A percentile compares a stretch with the other conserved stretches of the same genome.
Evolutionary conservation across 2,329 filamentous ascomycete species (phyloP).

Genomic region (Stemphylium vesicarium): DNA sequence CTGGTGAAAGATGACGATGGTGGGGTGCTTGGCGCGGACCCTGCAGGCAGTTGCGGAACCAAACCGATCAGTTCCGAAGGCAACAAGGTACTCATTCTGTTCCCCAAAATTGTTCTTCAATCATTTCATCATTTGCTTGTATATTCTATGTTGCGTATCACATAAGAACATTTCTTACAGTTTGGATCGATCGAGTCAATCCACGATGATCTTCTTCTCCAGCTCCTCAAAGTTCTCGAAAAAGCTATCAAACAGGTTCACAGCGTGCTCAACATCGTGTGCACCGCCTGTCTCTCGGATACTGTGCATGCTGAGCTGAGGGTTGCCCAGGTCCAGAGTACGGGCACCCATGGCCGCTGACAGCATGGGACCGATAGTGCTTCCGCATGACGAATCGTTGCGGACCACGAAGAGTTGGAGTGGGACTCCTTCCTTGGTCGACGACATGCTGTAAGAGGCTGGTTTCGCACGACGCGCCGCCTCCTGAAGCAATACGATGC

Average conservation of each 20-base stretch:
- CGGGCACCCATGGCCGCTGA: slow-evolving; percentile 84
- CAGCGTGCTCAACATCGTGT: slow-evolving; percentile 84
- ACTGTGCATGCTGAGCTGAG: slow-evolving; percentile 95
- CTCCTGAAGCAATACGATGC: slow-evolving; percentile 91
- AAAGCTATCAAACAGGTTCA: slow-evolving; percentile 86
- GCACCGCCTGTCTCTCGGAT: slow-evolving; percentile 92
- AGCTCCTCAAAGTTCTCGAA: slow-evolving; percentile 83
- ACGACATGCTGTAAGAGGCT: slow-evolving; percentile 50
- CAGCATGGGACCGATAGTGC: slow-evolving; percentile 97
- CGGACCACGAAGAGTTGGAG: slow-evolving; percentile 95
- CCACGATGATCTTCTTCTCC: slow-evolving; percentile 82
- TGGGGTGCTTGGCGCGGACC: slow-evolving; percentile 40
- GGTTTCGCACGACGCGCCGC: slow-evolving; percentile 69
- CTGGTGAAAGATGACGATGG: slow-evolving; percentile 21
- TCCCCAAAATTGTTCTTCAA: neutral
- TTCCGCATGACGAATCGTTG: slow-evolving; percentile 93
- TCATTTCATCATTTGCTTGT: slow-evolving; percentile 4
- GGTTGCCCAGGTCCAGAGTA: slow-evolving; percentile 91
- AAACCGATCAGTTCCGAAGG: slow-evolving; percentile 10
- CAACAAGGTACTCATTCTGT: slow-evolving; percentile 1
- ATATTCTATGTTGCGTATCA: slow-evolving; percentile 5
- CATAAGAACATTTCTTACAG: slow-evolving; percentile 16
- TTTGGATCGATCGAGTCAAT: slow-evolving; percentile 58
- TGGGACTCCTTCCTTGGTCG: slow-evolving; percentile 71
- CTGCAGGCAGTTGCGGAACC: slow-evolving; percentile 17